Evolutionary conservation across 352 stramenopile species (phyloP), one percentile per base, ranked within the genome.

Genomic region (Phytophthora aleatoria): DNA sequence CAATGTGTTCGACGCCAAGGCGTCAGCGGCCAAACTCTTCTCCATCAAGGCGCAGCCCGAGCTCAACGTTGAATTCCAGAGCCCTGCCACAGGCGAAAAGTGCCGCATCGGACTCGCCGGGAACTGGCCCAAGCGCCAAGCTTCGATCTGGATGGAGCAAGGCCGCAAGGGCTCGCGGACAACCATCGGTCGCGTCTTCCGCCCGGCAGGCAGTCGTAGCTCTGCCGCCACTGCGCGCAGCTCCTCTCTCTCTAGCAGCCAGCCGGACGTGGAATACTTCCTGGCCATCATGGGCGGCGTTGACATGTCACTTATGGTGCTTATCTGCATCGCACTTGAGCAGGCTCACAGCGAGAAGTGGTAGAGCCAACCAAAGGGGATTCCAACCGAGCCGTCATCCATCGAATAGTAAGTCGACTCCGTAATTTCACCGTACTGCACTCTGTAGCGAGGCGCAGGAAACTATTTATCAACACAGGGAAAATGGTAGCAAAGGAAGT

Each of bases 321-420:
- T 83, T 13, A 67, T 83, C 42, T 78, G 74, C 44, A 70, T 80
- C 39, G 68, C 74, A n/a, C 53, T 80, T 13, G 71, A 83, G 30
- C 69, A 73, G 43, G 66, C 69, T 20, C 39, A 74, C 9, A 59
- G 15, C 35, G 69, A 77, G 12, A 61, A 70, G 35, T 69, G 50
- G 57, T 77, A 57, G 38, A 62, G n/a, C 16, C 13, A 28, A 13
- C 15, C 24, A 36, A 36, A 9, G 8, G 31, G 2, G 33, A 70
- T 45, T 44, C 20, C 20, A 20, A 20, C 20, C 20, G 20, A 20
- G 20, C 20, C 20, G 20, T 20, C 20, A 20, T 0, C 20, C 20
- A 20, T 20, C 20, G 20, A 20, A 20, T 20, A 20, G 20, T 1
- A 20, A 20, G 12, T 41, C 36, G 30, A 12, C 5, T 28, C 36